Evolutionary conservation across 345 rosid species (phyloP), one percentile per base, ranked within the genome.

Genomic region (Excoecaria cochinchinensis): DNA sequence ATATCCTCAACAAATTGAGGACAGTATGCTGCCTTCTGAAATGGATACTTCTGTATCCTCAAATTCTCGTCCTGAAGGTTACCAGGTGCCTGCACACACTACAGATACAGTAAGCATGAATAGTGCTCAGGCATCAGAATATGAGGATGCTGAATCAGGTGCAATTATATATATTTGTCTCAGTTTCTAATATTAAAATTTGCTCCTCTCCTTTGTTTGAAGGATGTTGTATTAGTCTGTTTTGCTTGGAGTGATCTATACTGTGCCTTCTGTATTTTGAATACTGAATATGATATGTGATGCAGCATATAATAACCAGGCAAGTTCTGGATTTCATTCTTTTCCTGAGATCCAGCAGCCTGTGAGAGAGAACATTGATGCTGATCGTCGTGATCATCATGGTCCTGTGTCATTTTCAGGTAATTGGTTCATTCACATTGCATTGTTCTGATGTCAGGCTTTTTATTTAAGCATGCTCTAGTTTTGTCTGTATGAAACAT

Each of bases 61-160:
- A 71, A 81, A 82, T 83, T 79, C 83, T 69, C 83, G 61, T 77
- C 87, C 83, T 69, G 81, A 75, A 69, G 81, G 81, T 78, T 75
- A 80, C 74, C 87, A 75, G 53, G 72, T 80, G 76, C 86, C 81
- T 72, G 83, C 97, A 60, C 89, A 85, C 73, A 80, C 90, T 39
- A 87, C 87, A 8, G 93, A 90, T 80, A 82, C 93, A 40, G 80
- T 86, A 74, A 90, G 92, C 82, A 82, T 84, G 78, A 88, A 74
- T 79, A 86, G 89, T 71, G 81, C 85, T 82, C 92, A 85, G 25
- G 85, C 91, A 52, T 87, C 95, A 47, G 95, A 90, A 80, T 83
- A 82, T 79, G 97, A 88, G 80, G 99, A 95, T 79, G 92, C 85
- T 58, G 94, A 95, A 83, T 92, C 99, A 87, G 97, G 99, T 90